Evolutionary conservation across 768 basidiomycete species (phyloP), one percentile per base, ranked within the genome.

Genomic region (Cyclocybe cylindracea): DNA sequence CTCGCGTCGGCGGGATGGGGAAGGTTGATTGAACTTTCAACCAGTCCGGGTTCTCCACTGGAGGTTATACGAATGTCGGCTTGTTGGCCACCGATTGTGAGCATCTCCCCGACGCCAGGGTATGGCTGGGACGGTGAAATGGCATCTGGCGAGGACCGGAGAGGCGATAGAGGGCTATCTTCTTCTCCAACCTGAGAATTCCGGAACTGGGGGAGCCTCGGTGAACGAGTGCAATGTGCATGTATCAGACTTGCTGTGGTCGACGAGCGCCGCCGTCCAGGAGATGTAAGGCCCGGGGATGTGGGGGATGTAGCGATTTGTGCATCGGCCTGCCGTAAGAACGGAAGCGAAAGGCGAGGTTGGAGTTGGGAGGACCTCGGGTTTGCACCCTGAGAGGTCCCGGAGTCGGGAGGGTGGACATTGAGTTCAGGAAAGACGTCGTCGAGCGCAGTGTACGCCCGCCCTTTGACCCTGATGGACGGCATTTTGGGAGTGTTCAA

Each of bases 21-120:
- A 42, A 76, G 56, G 57, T 73, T 79, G 36, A 82, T 62, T 0
- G 74, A 73, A 53, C 78, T 82, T 48, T 73, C 78, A 36, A 78
- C 66, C 11, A 70, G 65, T 7, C 77, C 77, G 9, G 70, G 70
- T 51, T 70, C 66, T 41, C 66, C 66, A 46, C 64, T 68, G 3
- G 68, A 59, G 7, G 66, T 64, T n/a, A 78, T 62, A 6, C 68
- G 55, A 39, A 79, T 61, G 49, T 78, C 75, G 35, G 73, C 66
- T 48, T 76, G 70, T 37, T 70, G 59, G 39, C 78, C 78, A 47
- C 74, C 69, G 9, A 76, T 55, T 19, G 65, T 72, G 46, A 72
- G 51, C 41, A 54, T 59, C 33, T 59, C 65, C 18, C 65, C 64
- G 10, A 59, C 64, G 36, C 51, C 50, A 10, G 56, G 55, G 44